These are phyloP conservation scores for Ajuga chamaepitys DNA, from an alignment of 257 asterid species.

Conservation along the genomic window DNA sequence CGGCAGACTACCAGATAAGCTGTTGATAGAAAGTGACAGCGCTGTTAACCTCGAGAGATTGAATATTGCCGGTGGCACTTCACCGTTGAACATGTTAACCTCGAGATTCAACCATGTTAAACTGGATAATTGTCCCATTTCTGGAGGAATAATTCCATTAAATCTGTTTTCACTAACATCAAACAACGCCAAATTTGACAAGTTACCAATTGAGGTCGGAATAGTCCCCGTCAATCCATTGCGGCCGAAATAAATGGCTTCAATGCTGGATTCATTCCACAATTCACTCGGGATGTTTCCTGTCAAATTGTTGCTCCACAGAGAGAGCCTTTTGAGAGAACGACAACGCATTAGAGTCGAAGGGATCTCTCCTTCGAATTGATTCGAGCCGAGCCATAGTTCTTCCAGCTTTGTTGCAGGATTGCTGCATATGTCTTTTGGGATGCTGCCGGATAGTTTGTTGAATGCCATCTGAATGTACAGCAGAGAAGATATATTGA, in stretches of 20 bases:
- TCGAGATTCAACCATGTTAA: not conserved
- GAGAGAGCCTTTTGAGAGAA: not conserved
- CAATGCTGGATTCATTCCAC: not conserved
- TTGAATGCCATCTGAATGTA: not conserved
- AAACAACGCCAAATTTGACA: not conserved
- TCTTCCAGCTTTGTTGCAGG: not conserved
- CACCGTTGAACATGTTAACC: not conserved
- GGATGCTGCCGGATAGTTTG: not conserved
- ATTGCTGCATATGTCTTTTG: not conserved
- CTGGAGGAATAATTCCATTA: slow-evolving; percentile 11
- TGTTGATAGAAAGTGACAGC: not conserved
- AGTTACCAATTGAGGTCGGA: slow-evolving; percentile 11
- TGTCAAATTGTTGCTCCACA: not conserved
- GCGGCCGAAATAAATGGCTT: not conserved
- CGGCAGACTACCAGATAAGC: not conserved
- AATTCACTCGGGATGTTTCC: not conserved
- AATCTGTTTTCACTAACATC: not conserved
- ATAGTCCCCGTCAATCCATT: not conserved
- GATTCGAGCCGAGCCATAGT: not conserved
- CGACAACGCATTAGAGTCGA: not conserved
- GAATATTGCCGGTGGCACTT: slow-evolving; percentile 14
- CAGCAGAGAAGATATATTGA: not conserved
- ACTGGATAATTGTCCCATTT: slow-evolving; percentile 2
- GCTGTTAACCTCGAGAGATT: not conserved
- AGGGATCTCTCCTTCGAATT: not conserved